A percentile compares a stretch with the other conserved stretches of the same genome.
phyloP scores from a whole-genome alignment of 768 basidiomycete genomes.

The Podaxis carcinomalis region DNA sequence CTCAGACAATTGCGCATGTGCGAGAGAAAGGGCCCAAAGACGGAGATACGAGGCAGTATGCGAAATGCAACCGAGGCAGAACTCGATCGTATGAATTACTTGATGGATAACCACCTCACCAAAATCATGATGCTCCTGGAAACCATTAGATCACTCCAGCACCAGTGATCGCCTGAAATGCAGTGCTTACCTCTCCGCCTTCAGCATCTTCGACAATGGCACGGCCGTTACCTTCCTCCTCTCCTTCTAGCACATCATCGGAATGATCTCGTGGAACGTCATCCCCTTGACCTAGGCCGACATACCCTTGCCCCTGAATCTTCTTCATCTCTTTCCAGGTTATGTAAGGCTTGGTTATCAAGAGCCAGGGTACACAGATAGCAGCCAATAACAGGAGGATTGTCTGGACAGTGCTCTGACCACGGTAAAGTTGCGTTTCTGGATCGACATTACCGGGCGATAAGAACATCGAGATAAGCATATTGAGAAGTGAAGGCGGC shows the following conservation, averaged over 20 bases:
- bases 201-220: conserved; percentile 75
- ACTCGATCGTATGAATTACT: conserved; percentile 98
- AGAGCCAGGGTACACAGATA: conserved; percentile 93
- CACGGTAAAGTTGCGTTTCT: conserved; percentile 71
- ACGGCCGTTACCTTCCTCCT: conserved; percentile 77
- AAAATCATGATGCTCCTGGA: conserved; percentile 83
- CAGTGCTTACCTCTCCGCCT: conserved; percentile 67
- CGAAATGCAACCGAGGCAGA: conserved; percentile 97
- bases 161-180: neutral
- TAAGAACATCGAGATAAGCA: conserved; percentile 96
- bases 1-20: conserved; percentile 95
- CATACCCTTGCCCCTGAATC: conserved; percentile 81
- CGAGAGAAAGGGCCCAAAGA: conserved; percentile 96
- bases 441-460: conserved; percentile 77
- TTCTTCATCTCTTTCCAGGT: conserved; percentile 86
- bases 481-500: conserved; percentile 90
- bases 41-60: conserved; percentile 93
- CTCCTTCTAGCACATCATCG: conserved; percentile 65
- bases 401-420: conserved; percentile 83
- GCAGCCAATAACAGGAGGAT: conserved; percentile 73
- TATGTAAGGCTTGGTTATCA: conserved; percentile 89
- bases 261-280: conserved; percentile 47
- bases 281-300: conserved; percentile 52
- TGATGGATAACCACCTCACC: conserved; percentile 96
- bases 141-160: neutral